Conservation (phyloP, 805 yeast genomes). For the Candida anglica region DNA sequence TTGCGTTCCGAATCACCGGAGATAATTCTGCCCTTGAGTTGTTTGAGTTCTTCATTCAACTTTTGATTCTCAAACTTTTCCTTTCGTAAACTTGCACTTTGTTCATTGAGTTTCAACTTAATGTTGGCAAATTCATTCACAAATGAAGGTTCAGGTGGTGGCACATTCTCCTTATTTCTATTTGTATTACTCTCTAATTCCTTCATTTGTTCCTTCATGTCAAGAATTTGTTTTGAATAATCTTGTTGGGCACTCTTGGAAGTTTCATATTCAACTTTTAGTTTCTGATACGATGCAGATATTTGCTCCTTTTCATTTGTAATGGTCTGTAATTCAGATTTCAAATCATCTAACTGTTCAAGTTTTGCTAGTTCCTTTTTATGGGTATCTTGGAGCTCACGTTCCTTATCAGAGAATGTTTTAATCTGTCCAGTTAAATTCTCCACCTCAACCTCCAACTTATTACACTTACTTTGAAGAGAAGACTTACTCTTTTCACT, state of each 20-base stretch:
- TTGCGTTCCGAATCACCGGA: constrained; percentile 60
- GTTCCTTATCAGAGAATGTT: too few species aligned
- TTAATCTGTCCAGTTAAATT: neutral
- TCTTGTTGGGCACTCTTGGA: constrained; percentile 18
- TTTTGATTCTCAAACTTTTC: constrained; percentile 44
- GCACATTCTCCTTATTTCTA: constrained; percentile 32
- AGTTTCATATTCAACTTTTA: constrained; percentile 20
- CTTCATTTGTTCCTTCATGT: constrained; percentile 17
- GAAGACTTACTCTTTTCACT: too few species aligned
- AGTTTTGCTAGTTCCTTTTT: neutral
- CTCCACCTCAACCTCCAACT: neutral
- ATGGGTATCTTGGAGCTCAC: too few species aligned
- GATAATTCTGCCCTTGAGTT: constrained; percentile 62
- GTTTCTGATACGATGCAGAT: constrained; percentile 6
- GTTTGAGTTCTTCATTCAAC: constrained; percentile 52
- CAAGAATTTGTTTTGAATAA: constrained; percentile 23
- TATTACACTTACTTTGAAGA: too few species aligned
- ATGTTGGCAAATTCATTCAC: constrained; percentile 45
- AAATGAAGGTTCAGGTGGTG: constrained; percentile 30
- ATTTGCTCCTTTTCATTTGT: neutral
- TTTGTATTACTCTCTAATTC: constrained; percentile 14
- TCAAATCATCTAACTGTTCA: constrained; percentile 2
- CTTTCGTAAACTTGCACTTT: constrained; percentile 43
- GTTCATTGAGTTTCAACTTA: constrained; percentile 50
- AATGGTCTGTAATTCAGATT: neutral